These are phyloP conservation scores for Linnemannia exigua DNA, from an alignment of 192 early-diverging fungal species.

Conservation along the genomic window DNA sequence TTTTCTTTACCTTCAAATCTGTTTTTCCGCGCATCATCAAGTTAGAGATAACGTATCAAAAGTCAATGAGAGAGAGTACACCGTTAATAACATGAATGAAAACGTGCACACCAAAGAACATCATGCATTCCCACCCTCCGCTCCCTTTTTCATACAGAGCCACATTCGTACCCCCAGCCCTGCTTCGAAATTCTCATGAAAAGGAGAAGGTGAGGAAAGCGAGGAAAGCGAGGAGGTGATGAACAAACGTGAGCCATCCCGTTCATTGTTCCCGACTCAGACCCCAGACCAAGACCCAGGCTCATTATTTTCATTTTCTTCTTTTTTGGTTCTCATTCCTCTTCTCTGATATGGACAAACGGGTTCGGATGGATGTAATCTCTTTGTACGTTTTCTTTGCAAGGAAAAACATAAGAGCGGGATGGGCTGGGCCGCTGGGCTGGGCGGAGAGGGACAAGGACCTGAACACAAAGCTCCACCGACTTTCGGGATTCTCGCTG, in stretches of 20 bases:
- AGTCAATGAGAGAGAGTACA: not conserved
- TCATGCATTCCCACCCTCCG: not conserved
- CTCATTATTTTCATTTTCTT: not conserved
- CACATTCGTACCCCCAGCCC: not conserved
- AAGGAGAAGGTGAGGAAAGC: not conserved
- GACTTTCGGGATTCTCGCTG: not conserved
- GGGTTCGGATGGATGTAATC: not conserved
- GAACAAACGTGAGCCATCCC: not conserved
- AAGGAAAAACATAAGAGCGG: constrained; percentile 10
- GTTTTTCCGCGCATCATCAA: not conserved
- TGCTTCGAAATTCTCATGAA: not conserved
- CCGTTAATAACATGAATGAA: not conserved
- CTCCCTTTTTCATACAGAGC: not conserved
- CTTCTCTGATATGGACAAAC: not conserved
- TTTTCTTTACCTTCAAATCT: not conserved
- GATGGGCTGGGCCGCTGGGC: not conserved
- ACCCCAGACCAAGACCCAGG: not conserved
- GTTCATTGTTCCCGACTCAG: not conserved
- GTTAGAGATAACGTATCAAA: not conserved
- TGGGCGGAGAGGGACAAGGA: not conserved
- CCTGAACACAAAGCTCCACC: not conserved
- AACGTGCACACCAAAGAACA: not conserved
- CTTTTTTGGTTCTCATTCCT: not conserved
- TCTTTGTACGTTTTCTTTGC: not conserved
- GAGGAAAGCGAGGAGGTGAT: not conserved